Base-by-base conservation (phyloP, 2,329 filamentous ascomycete species). In the Colletotrichum scovillei region DNA sequence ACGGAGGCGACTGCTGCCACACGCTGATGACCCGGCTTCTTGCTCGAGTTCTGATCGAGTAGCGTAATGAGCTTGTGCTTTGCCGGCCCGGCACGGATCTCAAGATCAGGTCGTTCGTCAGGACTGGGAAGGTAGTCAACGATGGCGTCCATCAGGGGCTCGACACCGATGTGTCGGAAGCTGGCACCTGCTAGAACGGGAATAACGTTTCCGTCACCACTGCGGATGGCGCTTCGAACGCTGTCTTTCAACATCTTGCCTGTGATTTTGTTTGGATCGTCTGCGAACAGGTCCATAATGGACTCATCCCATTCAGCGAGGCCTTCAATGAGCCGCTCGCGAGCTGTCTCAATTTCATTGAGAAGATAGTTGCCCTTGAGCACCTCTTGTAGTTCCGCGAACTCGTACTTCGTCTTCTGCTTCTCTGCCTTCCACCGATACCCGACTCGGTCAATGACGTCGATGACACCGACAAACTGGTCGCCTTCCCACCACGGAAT, bases 401-500 rank as follows among this genome's bases (percentile, higher is more conserved):
- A 74, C 24, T 80, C 75, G 19, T 80, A 78, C 26, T 76, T 74
- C 12, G 79, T 80, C 57, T 80, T 78, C 62, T 80, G 76, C 59
- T 80, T 81, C 12, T 89, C 86, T 35, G 79, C 79, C n/a, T 79
- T 78, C 92, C 96, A 98, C 72, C 91, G 87, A 73, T 98, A 88
- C 4, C 92, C 95, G 57, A 92, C 89, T 14, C 95, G 86, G 73
- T 93, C 90, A 67, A 98, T 88, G 52, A 94, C 91, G 84, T 99
- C 96, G 52, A 95, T 94, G 30, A 98, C 90, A 30, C 97, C 97
- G 28, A 92, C 90, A 77, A 98, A 93, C 6, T 90, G 88, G 8
- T 95, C 94, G 72, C 93, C 92, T 5, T 94, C 90, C 90, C 95
- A 98, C 95, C 95, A 98, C 0, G 97, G 97, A 75, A 98, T 95